These are phyloP conservation scores for Penicillium simplicissimum DNA, from an alignment of 495 filamentous ascomycete genomes.

Conservation along the genomic window DNA sequence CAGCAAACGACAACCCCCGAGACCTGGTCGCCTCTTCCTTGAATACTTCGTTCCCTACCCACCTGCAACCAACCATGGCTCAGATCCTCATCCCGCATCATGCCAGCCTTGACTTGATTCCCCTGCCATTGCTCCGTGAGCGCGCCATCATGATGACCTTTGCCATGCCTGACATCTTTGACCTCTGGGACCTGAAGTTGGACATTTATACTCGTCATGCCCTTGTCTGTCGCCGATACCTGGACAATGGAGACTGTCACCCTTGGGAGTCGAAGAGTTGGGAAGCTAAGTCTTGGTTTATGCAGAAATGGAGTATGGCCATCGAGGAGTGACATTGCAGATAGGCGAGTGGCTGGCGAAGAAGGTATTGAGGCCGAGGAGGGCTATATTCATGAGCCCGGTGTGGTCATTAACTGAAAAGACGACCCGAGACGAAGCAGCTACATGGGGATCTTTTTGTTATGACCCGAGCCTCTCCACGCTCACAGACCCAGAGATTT, in stretches of 20 bases:
- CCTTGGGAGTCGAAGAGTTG: conserved; percentile 44
- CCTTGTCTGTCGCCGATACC: background rate
- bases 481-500: no score
- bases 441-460: no score
- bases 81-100: conserved; percentile 50
- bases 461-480: no score
- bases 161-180: background rate
- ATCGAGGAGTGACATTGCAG: background rate
- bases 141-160: conserved; percentile 29
- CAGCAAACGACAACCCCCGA: background rate
- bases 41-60: conserved; percentile 30
- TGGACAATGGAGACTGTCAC: conserved; percentile 28
- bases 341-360: background rate
- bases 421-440: no score
- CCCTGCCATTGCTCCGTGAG: conserved; percentile 40
- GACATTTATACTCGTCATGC: background rate
- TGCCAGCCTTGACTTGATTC: conserved; percentile 45
- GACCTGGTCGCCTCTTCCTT: conserved; percentile 1
- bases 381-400: background rate
- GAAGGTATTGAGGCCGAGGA: background rate
- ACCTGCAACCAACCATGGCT: conserved; percentile 45
- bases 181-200: background rate
- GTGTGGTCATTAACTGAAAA: no score
- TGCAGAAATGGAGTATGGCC: conserved; percentile 12
- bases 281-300: conserved; percentile 42